These are phyloP conservation scores for Cystobasidium tubakii DNA, from an alignment of 768 basidiomycete species.

Conservation along the genomic window DNA sequence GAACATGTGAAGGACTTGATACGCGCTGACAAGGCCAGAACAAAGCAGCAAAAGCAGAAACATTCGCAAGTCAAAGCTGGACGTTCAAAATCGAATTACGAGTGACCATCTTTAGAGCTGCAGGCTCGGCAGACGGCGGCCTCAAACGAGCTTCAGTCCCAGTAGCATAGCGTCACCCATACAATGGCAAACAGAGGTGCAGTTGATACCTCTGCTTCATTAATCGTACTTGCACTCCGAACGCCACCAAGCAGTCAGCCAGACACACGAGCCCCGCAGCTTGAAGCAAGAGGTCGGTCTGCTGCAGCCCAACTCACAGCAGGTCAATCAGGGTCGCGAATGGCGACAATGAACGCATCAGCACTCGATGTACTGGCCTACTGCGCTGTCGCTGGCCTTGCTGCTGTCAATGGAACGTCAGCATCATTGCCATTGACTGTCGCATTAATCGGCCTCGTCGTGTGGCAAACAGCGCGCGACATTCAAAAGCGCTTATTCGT, in stretches of 20 bases:
- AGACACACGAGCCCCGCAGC: background rate
- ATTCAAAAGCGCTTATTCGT: background rate
- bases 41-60: slow-evolving; percentile 15
- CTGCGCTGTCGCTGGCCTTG: background rate
- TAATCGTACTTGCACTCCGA: no score
- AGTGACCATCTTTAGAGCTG: no score
- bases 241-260: no score
- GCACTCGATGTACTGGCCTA: background rate
- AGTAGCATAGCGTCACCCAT: no score
- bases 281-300: background rate
- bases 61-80: background rate
- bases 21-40: slow-evolving; percentile 9
- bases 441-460: background rate
- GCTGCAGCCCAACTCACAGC: background rate
- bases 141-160: no score
- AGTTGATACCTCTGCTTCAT: no score
- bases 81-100: background rate
- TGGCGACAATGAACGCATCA: background rate
- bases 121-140: no score
- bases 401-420: slow-evolving; percentile 5
- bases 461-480: background rate
- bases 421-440: background rate
- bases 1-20: slow-evolving; percentile 35
- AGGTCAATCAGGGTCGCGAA: background rate
- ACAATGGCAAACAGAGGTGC: no score